Base-by-base conservation (phyloP, 1,139 yeast species). In the Blastobotrys arbuscula region DNA sequence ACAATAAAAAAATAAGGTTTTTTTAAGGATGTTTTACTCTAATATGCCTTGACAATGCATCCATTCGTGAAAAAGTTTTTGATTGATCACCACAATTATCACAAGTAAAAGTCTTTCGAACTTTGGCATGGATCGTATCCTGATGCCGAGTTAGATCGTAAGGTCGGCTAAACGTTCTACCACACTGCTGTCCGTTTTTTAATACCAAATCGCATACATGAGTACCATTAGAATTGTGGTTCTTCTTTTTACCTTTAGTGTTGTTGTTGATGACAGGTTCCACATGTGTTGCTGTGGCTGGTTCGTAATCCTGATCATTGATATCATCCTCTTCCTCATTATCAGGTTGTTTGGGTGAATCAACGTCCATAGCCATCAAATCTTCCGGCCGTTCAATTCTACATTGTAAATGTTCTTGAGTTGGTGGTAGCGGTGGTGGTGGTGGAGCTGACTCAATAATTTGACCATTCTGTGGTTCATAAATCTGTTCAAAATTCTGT, bases 131-230 rank as follows among this genome's bases (percentile, higher is more conserved):
- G 48, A 92, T 92, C 0, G 97, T 90, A 64, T 92, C 96, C 68
- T 90, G 96, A 67, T 92, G 97, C 60, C 98, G 79, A 28, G 90
- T 84, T 61, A 92, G 75, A 70, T 92, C 98, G 62, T 92, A 92
- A 30, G 96, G 95, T 59, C 98, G 77, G 16, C 97, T 88, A 64
- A 92, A 92, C 54, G 84, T 78, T 60, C 95, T 86, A 56, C 79
- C 72, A 65, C 97, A 90, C 47, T 79, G 75, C 56, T 76, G 73
- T 42, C 82, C 79, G 2, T 82, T 76, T 18, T 71, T 61, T 61
- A 82, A 83, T 18, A 78, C 68, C 64, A 84, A 71, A 50, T 76
- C 76, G 63, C 89, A 82, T 37, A 76, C 71, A 55, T 78, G 84
- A 8, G 73, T 72, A 10, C 42, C 42, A 19, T 8, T 24, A 9